phyloP scores from a whole-genome alignment of 2,329 filamentous ascomycete species.

The Dactylellina cionopaga region DNA sequence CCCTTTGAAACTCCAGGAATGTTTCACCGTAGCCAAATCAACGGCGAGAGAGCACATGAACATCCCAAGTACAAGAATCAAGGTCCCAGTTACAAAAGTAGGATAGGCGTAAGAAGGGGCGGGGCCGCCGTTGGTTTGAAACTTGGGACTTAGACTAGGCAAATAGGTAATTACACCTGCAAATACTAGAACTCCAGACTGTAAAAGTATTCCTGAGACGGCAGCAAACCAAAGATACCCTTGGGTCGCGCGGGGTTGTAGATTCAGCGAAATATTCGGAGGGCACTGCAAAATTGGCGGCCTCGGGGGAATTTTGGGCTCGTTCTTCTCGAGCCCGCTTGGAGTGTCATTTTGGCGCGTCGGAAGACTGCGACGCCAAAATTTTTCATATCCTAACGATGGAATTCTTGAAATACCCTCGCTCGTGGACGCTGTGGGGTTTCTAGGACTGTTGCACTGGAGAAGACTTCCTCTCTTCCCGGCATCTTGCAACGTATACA shows the following conservation, averaged over 20 bases:
- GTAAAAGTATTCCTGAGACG: not conserved
- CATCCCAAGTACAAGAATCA: slow-evolving; percentile 57
- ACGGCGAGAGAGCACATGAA: slow-evolving; percentile 59
- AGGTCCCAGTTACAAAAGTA: slow-evolving; percentile 57
- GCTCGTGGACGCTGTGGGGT: no score
- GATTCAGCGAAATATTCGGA: slow-evolving; percentile 33
- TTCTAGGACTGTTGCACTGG: no score
- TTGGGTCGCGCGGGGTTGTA: not conserved
- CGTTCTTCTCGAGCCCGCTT: slow-evolving; percentile 25
- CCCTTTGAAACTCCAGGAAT: not conserved
- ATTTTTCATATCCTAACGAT: no score
- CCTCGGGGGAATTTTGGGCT: not conserved
- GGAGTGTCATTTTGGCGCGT: no score
- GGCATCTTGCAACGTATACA: no score
- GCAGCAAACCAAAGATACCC: slow-evolving; percentile 6
- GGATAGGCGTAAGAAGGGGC: slow-evolving; percentile 56
- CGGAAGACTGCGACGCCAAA: no score
- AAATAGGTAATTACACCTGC: slow-evolving; percentile 27
- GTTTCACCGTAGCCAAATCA: slow-evolving; percentile 58
- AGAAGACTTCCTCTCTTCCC: no score
- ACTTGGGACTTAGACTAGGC: slow-evolving; percentile 4
- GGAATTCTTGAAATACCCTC: no score
- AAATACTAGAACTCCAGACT: slow-evolving; percentile 18
- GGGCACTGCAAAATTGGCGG: not conserved
- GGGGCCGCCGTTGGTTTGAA: not conserved